Conservation (phyloP, 2,329 filamentous ascomycete species). For the Neofusicoccum ribis region DNA sequence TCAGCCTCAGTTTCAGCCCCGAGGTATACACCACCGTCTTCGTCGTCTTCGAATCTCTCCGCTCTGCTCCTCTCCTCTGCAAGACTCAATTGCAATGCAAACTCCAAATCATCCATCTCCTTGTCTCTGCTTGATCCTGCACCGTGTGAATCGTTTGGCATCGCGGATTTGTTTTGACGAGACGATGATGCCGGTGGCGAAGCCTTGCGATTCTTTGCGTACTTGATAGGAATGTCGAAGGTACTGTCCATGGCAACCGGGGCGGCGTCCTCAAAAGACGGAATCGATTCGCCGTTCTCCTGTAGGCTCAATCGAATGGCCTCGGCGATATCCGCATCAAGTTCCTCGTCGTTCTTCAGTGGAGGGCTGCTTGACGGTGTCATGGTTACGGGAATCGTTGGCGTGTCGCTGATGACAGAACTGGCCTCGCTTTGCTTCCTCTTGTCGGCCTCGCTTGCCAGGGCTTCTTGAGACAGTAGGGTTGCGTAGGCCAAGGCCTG, state of each 20-base stretch:
- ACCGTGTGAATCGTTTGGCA: conserved; percentile 33
- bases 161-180: conserved; percentile 24
- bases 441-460: conserved; percentile 49
- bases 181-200: conserved; percentile 22
- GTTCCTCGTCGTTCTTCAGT: conserved; percentile 46
- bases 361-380: conserved; percentile 31
- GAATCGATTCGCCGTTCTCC: conserved; percentile 20
- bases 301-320: conserved; percentile 58
- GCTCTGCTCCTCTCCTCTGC: conserved; percentile 57
- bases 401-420: conserved; percentile 37
- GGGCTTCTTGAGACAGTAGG: conserved; percentile 61
- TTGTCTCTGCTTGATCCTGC: conserved; percentile 39
- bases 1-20: neutral
- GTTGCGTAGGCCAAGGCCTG: conserved; percentile 64
- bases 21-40: neutral
- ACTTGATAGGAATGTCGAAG: conserved; percentile 50
- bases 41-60: conserved; percentile 23
- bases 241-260: conserved; percentile 9
- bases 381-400: conserved; percentile 31
- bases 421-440: conserved; percentile 46
- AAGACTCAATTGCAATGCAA: conserved; percentile 62
- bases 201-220: conserved; percentile 38
- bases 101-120: conserved; percentile 60
- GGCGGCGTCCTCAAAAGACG: neutral
- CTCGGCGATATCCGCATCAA: conserved; percentile 62